Evolutionary conservation across 2,329 filamentous ascomycete genomes (phyloP).

Genomic region (Aspergillus ochraceus): DNA sequence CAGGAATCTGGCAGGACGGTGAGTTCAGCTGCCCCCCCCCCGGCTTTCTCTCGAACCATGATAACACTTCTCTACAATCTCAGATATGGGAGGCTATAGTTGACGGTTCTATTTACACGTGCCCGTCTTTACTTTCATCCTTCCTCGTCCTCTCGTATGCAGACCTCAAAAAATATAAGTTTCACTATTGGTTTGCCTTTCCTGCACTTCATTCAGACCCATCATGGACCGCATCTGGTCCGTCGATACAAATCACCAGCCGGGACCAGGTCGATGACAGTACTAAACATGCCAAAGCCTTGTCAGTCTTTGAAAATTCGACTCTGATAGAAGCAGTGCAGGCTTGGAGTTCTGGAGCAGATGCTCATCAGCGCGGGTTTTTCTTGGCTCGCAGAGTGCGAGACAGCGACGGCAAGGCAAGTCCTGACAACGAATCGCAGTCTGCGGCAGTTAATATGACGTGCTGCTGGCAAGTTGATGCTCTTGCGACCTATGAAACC

Average conservation of each 20-base stretch:
- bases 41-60: not conserved
- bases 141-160: conserved; percentile 90
- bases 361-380: conserved; percentile 86
- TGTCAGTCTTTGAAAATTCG: conserved; percentile 71
- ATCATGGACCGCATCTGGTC: conserved; percentile 65
- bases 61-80: conserved; percentile 12
- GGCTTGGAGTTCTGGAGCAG: conserved; percentile 81
- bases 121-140: conserved; percentile 84
- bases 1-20: conserved; percentile 77
- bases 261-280: conserved; percentile 20
- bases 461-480: conserved; percentile 69
- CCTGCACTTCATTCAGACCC: conserved; percentile 89
- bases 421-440: not conserved
- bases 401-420: conserved; percentile 18
- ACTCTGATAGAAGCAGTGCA: conserved; percentile 78
- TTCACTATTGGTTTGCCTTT: conserved; percentile 98
- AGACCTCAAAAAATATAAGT: conserved; percentile 95
- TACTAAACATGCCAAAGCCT: conserved; percentile 28
- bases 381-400: conserved; percentile 82
- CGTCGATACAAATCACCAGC: conserved; percentile 16
- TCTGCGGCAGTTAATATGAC: not conserved
- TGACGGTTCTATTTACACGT: conserved; percentile 93
- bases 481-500: conserved; percentile 74
- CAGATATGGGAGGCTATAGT: conserved; percentile 97
- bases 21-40: conserved; percentile 24